Percentiles rank a stretch among this genome's conserved stretches.
These are phyloP conservation scores for Kodamaea leandrae DNA, from an alignment of 805 yeast genomes.

Conservation along the genomic window DNA sequence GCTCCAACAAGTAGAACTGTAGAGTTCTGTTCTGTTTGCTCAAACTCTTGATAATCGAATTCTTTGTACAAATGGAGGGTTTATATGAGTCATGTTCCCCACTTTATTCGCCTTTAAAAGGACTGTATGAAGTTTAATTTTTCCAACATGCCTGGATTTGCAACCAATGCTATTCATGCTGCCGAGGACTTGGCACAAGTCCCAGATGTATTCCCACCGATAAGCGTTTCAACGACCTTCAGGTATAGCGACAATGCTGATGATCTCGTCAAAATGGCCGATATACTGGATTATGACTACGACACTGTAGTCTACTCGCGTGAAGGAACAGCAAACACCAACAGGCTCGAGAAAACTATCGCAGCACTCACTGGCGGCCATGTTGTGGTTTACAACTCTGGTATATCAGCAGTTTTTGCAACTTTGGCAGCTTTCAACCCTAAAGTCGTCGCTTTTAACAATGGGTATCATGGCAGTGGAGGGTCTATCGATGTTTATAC, in stretches of 20 bases:
- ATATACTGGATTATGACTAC: slow-evolving; percentile 13
- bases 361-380: slow-evolving; percentile 59
- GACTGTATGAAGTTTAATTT: too few species aligned
- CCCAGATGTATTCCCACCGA: slow-evolving; percentile 72
- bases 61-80: too few species aligned
- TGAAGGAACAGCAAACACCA: slow-evolving; percentile 68
- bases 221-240: slow-evolving; percentile 78
- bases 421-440: slow-evolving; percentile 71
- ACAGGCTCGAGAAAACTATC: slow-evolving; percentile 64
- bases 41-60: too few species aligned
- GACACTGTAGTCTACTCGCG: slow-evolving; percentile 56
- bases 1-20: too few species aligned
- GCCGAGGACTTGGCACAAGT: slow-evolving; percentile 61
- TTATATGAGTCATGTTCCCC: too few species aligned
- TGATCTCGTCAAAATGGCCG: slow-evolving; percentile 45
- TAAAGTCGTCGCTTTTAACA: slow-evolving; percentile 67
- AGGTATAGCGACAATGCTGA: slow-evolving; percentile 61
- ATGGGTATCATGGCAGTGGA: slow-evolving; percentile 83
- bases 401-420: slow-evolving; percentile 79
- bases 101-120: too few species aligned
- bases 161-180: slow-evolving; percentile 65
- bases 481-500: slow-evolving; percentile 63
- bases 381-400: slow-evolving; percentile 71
- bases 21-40: too few species aligned
- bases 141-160: slow-evolving; percentile 40